Conservation (phyloP, 257 asterid species). For the Lantana camara region DNA sequence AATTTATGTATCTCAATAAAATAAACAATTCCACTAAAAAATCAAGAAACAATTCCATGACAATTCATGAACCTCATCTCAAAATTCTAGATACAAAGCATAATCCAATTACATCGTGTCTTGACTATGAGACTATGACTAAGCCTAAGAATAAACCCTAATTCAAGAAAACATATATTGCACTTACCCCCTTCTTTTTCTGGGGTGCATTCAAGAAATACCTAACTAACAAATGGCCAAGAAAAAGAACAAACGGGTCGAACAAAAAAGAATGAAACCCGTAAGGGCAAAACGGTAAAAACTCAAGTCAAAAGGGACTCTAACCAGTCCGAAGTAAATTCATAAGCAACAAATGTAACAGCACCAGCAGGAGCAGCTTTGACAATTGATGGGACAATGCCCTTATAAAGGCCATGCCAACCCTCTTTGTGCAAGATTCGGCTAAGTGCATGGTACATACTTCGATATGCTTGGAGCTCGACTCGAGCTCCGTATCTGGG, state of each 20-base stretch:
- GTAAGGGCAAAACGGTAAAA: not conserved
- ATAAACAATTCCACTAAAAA: no score
- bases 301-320: conserved; percentile 60
- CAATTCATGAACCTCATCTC: not conserved
- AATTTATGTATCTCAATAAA: no score
- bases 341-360: conserved; percentile 92
- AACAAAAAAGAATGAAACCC: conserved; percentile 9
- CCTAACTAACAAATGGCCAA: not conserved
- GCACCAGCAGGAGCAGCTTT: conserved; percentile 99
- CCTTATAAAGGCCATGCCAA: conserved; percentile 85
- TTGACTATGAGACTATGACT: conserved; percentile 8
- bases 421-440: conserved; percentile 65
- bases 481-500: conserved; percentile 89
- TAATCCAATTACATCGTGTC: conserved; percentile 6
- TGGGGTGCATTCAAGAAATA: conserved; percentile 4
- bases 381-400: conserved; percentile 82
- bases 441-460: conserved; percentile 67
- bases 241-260: conserved; percentile 18
- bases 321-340: conserved; percentile 75
- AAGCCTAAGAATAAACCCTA: conserved; percentile 22
- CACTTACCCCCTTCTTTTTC: conserved; percentile 1
- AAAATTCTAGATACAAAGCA: not conserved
- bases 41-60: not conserved
- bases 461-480: conserved; percentile 65
- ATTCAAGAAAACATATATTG: conserved; percentile 1